phyloP scores from a whole-genome alignment of 768 basidiomycete genomes.

The Mycena galopus region DNA sequence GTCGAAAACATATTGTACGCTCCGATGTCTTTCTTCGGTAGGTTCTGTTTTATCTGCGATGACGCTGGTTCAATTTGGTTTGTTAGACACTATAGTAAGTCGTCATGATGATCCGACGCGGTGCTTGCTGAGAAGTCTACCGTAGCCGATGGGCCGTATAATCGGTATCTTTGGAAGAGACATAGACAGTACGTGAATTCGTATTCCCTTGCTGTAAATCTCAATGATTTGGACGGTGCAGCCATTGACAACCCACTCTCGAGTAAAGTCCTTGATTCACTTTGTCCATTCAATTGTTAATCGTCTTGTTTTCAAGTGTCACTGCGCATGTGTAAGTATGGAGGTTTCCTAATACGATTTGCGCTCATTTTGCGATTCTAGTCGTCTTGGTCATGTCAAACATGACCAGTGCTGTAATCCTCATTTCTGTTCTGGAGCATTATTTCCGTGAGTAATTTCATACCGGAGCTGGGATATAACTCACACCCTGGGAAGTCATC shows the following conservation, averaged over 20 bases:
- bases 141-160: constrained; percentile 70
- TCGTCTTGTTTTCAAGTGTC: constrained; percentile 54
- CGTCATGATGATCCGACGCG: neutral
- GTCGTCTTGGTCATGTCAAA: constrained; percentile 65
- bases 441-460: constrained; percentile 62
- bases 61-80: neutral
- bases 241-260: constrained; percentile 73
- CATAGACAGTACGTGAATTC: constrained; percentile 62
- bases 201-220: neutral
- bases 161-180: constrained; percentile 76
- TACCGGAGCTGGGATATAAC: neutral
- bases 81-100: constrained; percentile 31
- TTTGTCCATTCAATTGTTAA: neutral
- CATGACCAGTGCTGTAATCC: constrained; percentile 64
- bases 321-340: constrained; percentile 65
- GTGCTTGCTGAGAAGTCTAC: constrained; percentile 51
- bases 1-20: constrained; percentile 73
- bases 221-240: constrained; percentile 38
- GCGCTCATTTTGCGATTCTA: constrained; percentile 38
- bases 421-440: constrained; percentile 70
- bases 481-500: constrained; percentile 55
- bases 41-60: constrained; percentile 27
- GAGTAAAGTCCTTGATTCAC: constrained; percentile 48
- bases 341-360: neutral
- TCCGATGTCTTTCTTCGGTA: constrained; percentile 86